Conservation (phyloP, 2,329 filamentous ascomycete genomes). For the Achaetomium macrosporum region DNA sequence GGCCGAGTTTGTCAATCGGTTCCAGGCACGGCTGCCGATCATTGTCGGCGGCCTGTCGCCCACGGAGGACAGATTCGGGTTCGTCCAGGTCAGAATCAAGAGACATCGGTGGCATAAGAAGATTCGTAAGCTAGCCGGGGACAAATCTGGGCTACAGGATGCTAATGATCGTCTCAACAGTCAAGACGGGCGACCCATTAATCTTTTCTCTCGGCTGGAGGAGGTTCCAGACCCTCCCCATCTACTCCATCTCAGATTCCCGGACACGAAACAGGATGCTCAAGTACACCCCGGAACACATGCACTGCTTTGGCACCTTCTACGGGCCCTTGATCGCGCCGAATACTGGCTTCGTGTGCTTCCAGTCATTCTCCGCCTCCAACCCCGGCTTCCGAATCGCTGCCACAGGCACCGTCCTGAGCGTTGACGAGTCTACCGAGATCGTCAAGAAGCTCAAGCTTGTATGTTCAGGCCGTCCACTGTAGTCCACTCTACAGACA, state of each 20-base stretch:
- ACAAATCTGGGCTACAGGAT: not conserved
- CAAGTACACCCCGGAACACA: constrained; percentile 98
- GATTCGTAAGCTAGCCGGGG: constrained; percentile 46
- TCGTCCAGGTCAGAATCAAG: constrained; percentile 93
- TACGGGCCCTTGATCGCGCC: constrained; percentile 93
- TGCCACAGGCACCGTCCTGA: constrained; percentile 87
- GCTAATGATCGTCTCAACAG: constrained; percentile 22
- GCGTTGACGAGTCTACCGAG: constrained; percentile 90
- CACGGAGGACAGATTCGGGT: constrained; percentile 93
- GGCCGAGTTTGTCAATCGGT: constrained; percentile 79
- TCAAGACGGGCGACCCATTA: constrained; percentile 95
- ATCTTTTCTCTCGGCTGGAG: constrained; percentile 97
- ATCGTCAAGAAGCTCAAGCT: constrained; percentile 99
- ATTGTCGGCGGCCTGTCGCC: constrained; percentile 87
- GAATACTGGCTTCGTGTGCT: constrained; percentile 91
- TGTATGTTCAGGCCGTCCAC: constrained; percentile 6
- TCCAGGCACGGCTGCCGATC: constrained; percentile 75
- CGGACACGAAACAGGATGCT: constrained; percentile 94
- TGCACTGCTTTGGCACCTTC: constrained; percentile 96
- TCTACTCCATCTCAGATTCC: constrained; percentile 93
- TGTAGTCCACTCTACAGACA: not conserved
- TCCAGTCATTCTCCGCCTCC: constrained; percentile 79
- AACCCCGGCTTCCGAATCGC: constrained; percentile 90
- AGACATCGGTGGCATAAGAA: constrained; percentile 98
- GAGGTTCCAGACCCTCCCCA: constrained; percentile 83